A percentile compares a stretch with the other conserved stretches of the same genome.
Conservation (phyloP, 805 yeast genomes). For the Pichia gijzeniarum region DNA sequence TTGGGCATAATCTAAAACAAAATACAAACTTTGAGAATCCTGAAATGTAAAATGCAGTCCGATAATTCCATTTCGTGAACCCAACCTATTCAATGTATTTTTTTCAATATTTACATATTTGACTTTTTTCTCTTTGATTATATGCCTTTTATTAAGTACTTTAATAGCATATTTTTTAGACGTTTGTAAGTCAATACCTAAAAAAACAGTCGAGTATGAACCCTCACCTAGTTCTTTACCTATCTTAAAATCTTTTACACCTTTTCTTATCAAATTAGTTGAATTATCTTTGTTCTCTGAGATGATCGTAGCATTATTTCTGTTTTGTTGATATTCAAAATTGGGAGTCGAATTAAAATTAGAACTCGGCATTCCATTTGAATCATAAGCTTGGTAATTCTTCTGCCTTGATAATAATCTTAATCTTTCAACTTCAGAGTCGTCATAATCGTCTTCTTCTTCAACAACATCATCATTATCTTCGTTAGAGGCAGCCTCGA, state of each 20-base stretch:
- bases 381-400: not conserved
- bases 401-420: not conserved
- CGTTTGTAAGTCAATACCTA: constrained; percentile 71
- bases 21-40: constrained; percentile 65
- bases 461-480: constrained; percentile 9
- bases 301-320: constrained; percentile 34
- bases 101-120: constrained; percentile 81
- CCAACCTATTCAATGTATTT: constrained; percentile 66
- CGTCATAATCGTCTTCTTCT: constrained; percentile 9
- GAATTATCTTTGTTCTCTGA: constrained; percentile 36
- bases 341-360: not conserved
- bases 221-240: constrained; percentile 93
- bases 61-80: constrained; percentile 49
- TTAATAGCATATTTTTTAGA: constrained; percentile 66
- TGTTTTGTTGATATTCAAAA: not conserved
- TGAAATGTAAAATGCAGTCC: constrained; percentile 74
- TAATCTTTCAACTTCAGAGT: constrained; percentile 7
- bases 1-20: constrained; percentile 71
- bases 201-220: constrained; percentile 87
- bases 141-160: constrained; percentile 67
- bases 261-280: constrained; percentile 37
- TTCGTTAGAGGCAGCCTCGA: no score
- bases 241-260: constrained; percentile 80
- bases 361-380: no score
- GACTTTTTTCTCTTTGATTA: constrained; percentile 75